Base-by-base conservation (phyloP, 2,329 filamentous ascomycete genomes). In the Aspergillus spinulosporus region DNA sequence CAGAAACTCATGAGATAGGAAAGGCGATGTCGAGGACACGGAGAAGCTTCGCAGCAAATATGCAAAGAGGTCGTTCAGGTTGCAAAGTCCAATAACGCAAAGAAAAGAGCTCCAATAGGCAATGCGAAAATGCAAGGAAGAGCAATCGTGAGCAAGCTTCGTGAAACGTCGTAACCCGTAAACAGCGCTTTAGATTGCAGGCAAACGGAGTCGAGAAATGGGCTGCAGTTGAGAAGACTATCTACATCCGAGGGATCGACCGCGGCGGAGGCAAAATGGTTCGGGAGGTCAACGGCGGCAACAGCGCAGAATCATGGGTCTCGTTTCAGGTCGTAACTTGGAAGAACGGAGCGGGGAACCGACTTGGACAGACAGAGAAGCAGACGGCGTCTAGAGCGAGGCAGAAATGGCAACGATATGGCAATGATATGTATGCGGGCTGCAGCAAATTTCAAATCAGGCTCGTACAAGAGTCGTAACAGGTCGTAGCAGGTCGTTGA, bases 291-390 rank as follows among this genome's bases (percentile, higher is more conserved):
- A 64, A 62, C 56, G 61, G 52, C 59, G 68, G 60, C 14, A 37
- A 73, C 26, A 66, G 63, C 59, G 64, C 62, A 60, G 51, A 61
- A 62, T 67, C 74, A 72, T 76, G 68, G 71, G 68, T 67, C 66
- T 76, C 74, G 73, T 77, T 69, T 72, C 72, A 71, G 64, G 68
- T 76, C 74, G 72, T 77, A 69, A 28, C 26, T 28, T 28, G 26
- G 26, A 28, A 76, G 69, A 64, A 50, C 60, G 57, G 63, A 59
- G 49, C 58, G 60, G 56, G 44, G 63, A 65, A 66, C 64, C 62
- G 60, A 61, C 57, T 56, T 57, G 51, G 57, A 51, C 60, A 65
- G 64, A 58, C 56, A 43, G 29, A 40, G 37, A 39, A 37, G 12
- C 26, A 34, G 32, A 34, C 36, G n/a, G 36, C 36, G 36, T 34